Percentiles rank a stretch among this genome's conserved stretches.
Evolutionary conservation across 768 basidiomycete genomes (phyloP).

Genomic region (Daedaleopsis nitida): DNA sequence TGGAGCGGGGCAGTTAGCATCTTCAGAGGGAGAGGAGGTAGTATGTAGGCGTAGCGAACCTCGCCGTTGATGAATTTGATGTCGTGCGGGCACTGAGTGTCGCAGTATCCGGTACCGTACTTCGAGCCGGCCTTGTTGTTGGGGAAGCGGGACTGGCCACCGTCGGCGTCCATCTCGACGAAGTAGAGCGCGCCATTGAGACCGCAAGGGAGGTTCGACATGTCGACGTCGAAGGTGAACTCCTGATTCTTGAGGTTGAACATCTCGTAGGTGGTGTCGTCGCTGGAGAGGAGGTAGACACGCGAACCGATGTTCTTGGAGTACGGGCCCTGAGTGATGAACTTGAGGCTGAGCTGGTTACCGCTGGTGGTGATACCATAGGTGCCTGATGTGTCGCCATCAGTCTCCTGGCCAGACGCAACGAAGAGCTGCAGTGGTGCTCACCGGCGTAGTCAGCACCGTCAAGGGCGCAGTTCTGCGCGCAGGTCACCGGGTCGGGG

Average conservation of each 20-base stretch:
- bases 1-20: constrained; percentile 21
- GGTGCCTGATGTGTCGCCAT: constrained; percentile 28
- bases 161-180: constrained; percentile 59
- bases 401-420: not conserved
- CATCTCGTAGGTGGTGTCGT: constrained; percentile 43
- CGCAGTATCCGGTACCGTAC: constrained; percentile 69
- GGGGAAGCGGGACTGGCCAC: constrained; percentile 50
- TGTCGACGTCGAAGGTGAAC: constrained; percentile 62
- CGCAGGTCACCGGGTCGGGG: constrained; percentile 51
- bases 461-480: constrained; percentile 37
- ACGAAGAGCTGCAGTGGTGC: not conserved
- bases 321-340: constrained; percentile 30
- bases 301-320: constrained; percentile 39
- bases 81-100: constrained; percentile 60
- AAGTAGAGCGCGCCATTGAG: constrained; percentile 67
- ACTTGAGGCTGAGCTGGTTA: constrained; percentile 35
- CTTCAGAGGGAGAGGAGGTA: not conserved
- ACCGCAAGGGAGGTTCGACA: constrained; percentile 58
- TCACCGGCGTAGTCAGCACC: constrained; percentile 37
- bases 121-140: constrained; percentile 60
- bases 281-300: constrained; percentile 49
- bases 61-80: constrained; percentile 62
- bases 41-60: constrained; percentile 31
- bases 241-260: constrained; percentile 59
- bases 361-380: constrained; percentile 39